A percentile compares a stretch with the other conserved stretches of the same genome.
Evolutionary conservation across 1,139 yeast genomes (phyloP).

Genomic region (Yamadazyma diddensiae): DNA sequence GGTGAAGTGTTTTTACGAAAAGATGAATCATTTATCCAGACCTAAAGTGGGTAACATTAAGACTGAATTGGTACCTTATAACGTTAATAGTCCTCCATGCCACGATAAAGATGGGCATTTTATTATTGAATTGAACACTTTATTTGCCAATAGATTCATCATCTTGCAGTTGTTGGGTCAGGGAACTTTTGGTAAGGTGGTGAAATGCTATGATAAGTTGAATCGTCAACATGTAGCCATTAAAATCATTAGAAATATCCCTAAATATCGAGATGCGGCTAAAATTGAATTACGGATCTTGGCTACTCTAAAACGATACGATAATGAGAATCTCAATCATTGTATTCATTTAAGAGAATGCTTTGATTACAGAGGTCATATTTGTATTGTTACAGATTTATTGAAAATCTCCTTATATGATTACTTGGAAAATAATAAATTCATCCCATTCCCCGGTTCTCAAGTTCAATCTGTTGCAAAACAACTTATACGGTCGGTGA

Average conservation of each 20-base stretch:
- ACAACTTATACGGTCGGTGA: conserved; percentile 82
- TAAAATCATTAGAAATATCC: conserved; percentile 80
- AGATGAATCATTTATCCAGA: conserved; percentile 27
- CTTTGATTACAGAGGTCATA: conserved; percentile 90
- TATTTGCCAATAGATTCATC: conserved; percentile 65
- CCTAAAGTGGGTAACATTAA: conserved; percentile 45
- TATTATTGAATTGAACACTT: conserved; percentile 56
- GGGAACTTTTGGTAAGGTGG: conserved; percentile 97
- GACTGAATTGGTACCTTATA: conserved; percentile 40
- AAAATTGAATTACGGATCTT: conserved; percentile 76
- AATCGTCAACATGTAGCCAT: conserved; percentile 75
- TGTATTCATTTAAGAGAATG: conserved; percentile 83
- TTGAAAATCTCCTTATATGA: conserved; percentile 85
- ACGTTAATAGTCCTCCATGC: conserved; percentile 43
- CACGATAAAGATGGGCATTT: conserved; percentile 86
- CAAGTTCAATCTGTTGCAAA: conserved; percentile 89
- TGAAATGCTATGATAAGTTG: conserved; percentile 61
- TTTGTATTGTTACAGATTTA: conserved; percentile 88
- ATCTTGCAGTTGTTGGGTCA: conserved; percentile 79
- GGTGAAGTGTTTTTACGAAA: conserved; percentile 42
- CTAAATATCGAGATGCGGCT: conserved; percentile 81
- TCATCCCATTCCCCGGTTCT: conserved; percentile 72
- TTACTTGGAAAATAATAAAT: conserved; percentile 73
- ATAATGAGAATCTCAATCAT: conserved; percentile 64
- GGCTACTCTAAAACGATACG: conserved; percentile 76